A percentile compares a stretch with the other conserved stretches of the same genome.
phyloP scores from a whole-genome alignment of 441 rosid species.

The Syzygium syzygioides region DNA sequence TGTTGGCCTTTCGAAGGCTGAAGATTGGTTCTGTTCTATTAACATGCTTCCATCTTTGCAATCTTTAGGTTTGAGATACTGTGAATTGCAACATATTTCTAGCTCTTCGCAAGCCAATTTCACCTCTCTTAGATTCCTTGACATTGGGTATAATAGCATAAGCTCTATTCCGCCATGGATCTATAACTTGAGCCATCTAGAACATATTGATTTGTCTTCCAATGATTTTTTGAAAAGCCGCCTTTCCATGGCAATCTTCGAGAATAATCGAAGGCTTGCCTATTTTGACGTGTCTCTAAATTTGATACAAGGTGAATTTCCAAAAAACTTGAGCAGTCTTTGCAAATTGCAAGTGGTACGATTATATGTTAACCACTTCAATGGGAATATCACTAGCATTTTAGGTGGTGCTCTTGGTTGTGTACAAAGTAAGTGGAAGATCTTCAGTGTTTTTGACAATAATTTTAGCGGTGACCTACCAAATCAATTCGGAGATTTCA shows the following conservation, averaged over 20 bases:
- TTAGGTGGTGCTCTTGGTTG: neutral
- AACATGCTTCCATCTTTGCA: neutral
- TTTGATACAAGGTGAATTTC: neutral
- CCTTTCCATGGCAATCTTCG: neutral
- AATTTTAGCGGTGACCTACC: neutral
- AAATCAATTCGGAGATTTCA: neutral
- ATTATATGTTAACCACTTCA: neutral
- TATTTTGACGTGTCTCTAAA: neutral
- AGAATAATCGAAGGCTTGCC: neutral
- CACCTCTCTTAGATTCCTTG: neutral
- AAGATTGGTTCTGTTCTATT: neutral
- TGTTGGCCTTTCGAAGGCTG: neutral
- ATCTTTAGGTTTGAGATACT: neutral
- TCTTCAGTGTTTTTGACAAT: neutral
- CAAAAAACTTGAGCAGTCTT: neutral
- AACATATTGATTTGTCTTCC: neutral
- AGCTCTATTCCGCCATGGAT: neutral
- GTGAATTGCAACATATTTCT: neutral
- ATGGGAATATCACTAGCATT: neutral
- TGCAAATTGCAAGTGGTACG: neutral
- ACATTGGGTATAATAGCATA: neutral
- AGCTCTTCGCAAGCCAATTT: neutral
- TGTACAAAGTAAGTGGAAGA: neutral
- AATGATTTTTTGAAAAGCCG: neutral
- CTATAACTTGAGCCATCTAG: neutral